These are phyloP conservation scores for Arthrinium phaeospermum DNA, from an alignment of 2,329 filamentous ascomycete genomes.

Conservation along the genomic window DNA sequence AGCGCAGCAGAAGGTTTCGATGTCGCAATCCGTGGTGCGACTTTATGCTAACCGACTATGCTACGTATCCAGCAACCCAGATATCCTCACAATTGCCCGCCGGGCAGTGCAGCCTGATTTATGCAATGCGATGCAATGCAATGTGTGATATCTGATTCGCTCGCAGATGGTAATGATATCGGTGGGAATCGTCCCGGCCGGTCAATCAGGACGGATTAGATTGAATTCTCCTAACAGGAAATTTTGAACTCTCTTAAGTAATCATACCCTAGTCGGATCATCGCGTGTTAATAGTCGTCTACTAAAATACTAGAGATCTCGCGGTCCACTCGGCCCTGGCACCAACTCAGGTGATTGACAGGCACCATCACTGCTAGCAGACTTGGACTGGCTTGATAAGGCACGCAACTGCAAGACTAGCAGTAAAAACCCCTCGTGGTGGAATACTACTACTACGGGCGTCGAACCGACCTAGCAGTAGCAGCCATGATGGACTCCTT, in stretches of 20 bases:
- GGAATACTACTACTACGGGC: not conserved
- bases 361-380: not conserved
- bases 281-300: not conserved
- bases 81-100: not conserved
- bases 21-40: not conserved
- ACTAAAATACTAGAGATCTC: constrained; percentile 1
- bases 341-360: not conserved
- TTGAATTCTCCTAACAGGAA: not conserved
- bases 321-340: not conserved
- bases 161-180: not conserved
- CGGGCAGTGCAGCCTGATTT: not conserved
- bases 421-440: not conserved
- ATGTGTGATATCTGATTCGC: not conserved
- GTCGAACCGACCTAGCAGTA: not conserved
- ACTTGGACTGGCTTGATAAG: not conserved
- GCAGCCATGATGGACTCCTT: not conserved
- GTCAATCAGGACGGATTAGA: not conserved
- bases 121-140: not conserved
- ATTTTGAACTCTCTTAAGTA: not conserved
- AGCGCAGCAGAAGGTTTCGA: not conserved
- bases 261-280: not conserved
- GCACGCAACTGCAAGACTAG: not conserved
- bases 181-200: not conserved
- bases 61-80: not conserved
- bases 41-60: not conserved